Evolutionary conservation across 768 basidiomycete species (phyloP), one percentile per base, ranked within the genome.

Genomic region (Phanerochaete carnosa): DNA sequence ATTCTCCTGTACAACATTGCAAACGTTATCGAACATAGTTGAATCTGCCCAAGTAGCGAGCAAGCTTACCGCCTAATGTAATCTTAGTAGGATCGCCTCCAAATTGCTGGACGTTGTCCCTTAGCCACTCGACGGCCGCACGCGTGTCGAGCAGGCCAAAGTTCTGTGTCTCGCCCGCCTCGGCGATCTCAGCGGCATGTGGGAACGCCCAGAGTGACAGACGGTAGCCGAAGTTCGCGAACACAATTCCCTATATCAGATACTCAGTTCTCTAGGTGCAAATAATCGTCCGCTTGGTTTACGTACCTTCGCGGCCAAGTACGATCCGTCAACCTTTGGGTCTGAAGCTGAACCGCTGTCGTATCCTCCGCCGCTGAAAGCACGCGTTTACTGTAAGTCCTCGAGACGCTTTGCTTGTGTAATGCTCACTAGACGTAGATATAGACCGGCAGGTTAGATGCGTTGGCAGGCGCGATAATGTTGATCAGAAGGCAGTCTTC

Each of bases 51-150:
- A 8, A 37, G 22, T 13, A 57, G 15, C 33, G 33, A 35, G 6
- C 13, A 7, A 5, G 26, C 55, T 9, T 25, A 69, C 68, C 68
- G 56, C 66, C 65, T 9, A 75, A 63, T 66, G 19, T 67, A 55
- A 63, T 63, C 46, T 63, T 63, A 3, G 23, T 47, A 5, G 62
- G 62, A 30, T 63, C 73, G 1, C 75, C 75, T 22, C 75, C 75
- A 58, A 77, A 77, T 26, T 63, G 58, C 12, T 53, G 55, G 47
- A 74, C 73, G 56, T 77, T 71, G 43, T 68, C 66, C 30, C 68
- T 68, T 29, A 75, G 58, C 75, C 74, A 75, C 28, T 74, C 63
- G 8, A 75, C 66, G 1, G 73, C 73, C 26, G 69, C 66, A 26
- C 67, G 60, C 28, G 57, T 59, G 49, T 71, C 69, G 5, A 67